Evolutionary conservation across 2,329 filamentous ascomycete species (phyloP).

Genomic region (Graphiopsis chlorocephala): DNA sequence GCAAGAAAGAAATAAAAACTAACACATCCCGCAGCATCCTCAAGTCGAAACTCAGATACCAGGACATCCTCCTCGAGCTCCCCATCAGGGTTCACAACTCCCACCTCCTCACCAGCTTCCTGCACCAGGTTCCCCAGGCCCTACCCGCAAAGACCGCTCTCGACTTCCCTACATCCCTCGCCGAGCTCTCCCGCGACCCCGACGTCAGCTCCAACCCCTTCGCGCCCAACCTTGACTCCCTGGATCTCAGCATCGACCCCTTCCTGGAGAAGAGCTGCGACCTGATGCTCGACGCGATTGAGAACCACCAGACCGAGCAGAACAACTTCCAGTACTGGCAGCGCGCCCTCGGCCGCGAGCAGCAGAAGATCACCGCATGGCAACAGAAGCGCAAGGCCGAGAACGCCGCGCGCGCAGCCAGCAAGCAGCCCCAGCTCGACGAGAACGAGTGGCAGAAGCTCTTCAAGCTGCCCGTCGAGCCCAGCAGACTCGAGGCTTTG

Average conservation of each 20-base stretch:
- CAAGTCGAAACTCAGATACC: constrained; percentile 90
- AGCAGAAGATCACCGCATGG: constrained; percentile 95
- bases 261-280: constrained; percentile 99
- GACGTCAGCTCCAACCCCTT: constrained; percentile 62
- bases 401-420: constrained; percentile 77
- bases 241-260: constrained; percentile 92
- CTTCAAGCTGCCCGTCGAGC: constrained; percentile 96
- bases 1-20: constrained; percentile 20
- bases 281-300: constrained; percentile 91
- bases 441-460: constrained; percentile 98
- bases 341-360: constrained; percentile 86
- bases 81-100: constrained; percentile 93
- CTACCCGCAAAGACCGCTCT: constrained; percentile 59
- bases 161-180: constrained; percentile 73
- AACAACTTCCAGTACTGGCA: constrained; percentile 99
- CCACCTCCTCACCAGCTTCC: constrained; percentile 89
- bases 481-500: constrained; percentile 87
- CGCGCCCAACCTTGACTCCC: constrained; percentile 81
- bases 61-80: constrained; percentile 88
- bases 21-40: constrained; percentile 63
- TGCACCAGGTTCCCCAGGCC: constrained; percentile 82
- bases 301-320: constrained; percentile 95
- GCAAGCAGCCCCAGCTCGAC: constrained; percentile 84
- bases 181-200: constrained; percentile 68
- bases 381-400: constrained; percentile 95